These are phyloP conservation scores for Patellaria atrata DNA, from an alignment of 495 filamentous ascomycete species.

Conservation along the genomic window DNA sequence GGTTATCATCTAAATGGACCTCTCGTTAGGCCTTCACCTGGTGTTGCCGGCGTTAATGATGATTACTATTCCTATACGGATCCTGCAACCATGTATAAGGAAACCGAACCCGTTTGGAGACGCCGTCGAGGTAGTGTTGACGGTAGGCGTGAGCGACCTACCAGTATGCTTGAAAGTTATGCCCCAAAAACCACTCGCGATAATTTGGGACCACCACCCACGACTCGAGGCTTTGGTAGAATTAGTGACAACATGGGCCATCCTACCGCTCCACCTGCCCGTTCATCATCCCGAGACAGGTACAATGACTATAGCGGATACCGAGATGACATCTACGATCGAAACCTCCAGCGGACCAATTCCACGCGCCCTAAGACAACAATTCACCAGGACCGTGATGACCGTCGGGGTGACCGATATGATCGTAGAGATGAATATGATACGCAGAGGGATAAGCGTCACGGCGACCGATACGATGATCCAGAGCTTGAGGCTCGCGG, in stretches of 20 bases:
- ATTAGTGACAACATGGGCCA: slow-evolving; percentile 19
- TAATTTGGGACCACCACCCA: slow-evolving; percentile 25
- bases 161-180: slow-evolving; percentile 21
- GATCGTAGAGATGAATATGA: slow-evolving; percentile 17
- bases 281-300: slow-evolving; percentile 14
- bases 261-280: slow-evolving; percentile 5
- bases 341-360: slow-evolving; percentile 14
- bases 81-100: slow-evolving; percentile 26
- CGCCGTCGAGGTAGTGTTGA: slow-evolving; percentile 24
- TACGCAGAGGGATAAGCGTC: slow-evolving; percentile 18
- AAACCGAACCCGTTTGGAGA: slow-evolving; percentile 29
- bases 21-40: slow-evolving; percentile 1
- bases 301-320: slow-evolving; percentile 12
- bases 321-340: slow-evolving; percentile 20
- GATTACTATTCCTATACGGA: slow-evolving; percentile 29
- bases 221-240: slow-evolving; percentile 28
- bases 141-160: slow-evolving; percentile 20
- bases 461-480: slow-evolving; percentile 20
- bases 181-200: slow-evolving; percentile 13
- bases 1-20: slow-evolving; percentile 23
- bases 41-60: slow-evolving; percentile 18
- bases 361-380: slow-evolving; percentile 16
- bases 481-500: slow-evolving; percentile 22
- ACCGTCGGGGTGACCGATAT: slow-evolving; percentile 16
- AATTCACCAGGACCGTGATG: slow-evolving; percentile 19